Evolutionary conservation across 2,329 filamentous ascomycete species (phyloP).

Genomic region (Ceratocystis cacaofunesta): DNA sequence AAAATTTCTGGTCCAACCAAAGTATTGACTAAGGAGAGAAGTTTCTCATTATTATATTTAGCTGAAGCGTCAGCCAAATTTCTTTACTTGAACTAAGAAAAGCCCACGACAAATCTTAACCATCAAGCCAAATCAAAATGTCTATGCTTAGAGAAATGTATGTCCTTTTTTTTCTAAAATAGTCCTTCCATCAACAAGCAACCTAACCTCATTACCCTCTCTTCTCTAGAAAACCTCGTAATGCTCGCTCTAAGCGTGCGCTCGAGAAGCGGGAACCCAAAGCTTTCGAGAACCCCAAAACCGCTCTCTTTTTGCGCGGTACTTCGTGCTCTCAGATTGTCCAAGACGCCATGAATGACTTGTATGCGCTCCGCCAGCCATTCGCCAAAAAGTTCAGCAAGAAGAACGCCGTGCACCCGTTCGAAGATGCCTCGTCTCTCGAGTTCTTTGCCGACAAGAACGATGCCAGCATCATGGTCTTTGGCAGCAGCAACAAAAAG

Average conservation of each 20-base stretch:
- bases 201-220: background rate
- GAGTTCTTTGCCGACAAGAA: slow-evolving; percentile 97
- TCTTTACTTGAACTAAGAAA: background rate
- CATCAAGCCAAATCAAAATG: slow-evolving; percentile 7
- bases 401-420: slow-evolving; percentile 91
- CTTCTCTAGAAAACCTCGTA: slow-evolving; percentile 40
- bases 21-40: background rate
- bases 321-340: slow-evolving; percentile 70
- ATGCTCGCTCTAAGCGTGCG: slow-evolving; percentile 83
- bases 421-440: slow-evolving; percentile 73
- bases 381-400: slow-evolving; percentile 85
- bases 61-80: slow-evolving; percentile 3
- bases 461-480: slow-evolving; percentile 72
- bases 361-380: slow-evolving; percentile 72
- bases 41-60: slow-evolving; percentile 6
- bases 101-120: background rate
- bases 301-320: slow-evolving; percentile 75
- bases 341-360: slow-evolving; percentile 70
- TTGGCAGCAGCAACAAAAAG: slow-evolving; percentile 82
- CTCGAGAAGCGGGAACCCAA: slow-evolving; percentile 90
- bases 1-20: slow-evolving; percentile 15
- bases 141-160: slow-evolving; percentile 18
- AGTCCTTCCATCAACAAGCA: background rate
- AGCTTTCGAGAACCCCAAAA: slow-evolving; percentile 76
- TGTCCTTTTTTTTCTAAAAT: background rate